phyloP scores from a whole-genome alignment of 2,329 filamentous ascomycete species.

The Dendryphion nanum region DNA sequence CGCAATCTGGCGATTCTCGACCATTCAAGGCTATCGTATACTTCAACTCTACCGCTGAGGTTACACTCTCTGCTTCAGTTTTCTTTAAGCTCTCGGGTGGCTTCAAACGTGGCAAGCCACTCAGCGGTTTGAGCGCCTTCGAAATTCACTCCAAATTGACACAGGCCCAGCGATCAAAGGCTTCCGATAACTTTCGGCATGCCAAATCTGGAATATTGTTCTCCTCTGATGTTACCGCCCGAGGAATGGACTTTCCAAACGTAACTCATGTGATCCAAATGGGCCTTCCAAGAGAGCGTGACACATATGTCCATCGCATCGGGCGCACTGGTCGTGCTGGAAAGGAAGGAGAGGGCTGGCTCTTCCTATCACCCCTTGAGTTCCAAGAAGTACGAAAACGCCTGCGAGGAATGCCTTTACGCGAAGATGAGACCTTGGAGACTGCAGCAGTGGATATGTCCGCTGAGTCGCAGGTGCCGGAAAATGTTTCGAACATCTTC shows the following conservation, averaged over 20 bases:
- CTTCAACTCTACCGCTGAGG: constrained; percentile 75
- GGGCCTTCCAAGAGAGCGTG: constrained; percentile 45
- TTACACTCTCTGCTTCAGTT: constrained; percentile 62
- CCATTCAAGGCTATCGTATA: constrained; percentile 98
- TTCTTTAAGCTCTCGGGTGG: constrained; percentile 52
- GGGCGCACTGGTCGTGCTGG: constrained; percentile 63
- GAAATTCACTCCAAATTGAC: constrained; percentile 78
- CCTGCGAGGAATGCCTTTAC: constrained; percentile 61
- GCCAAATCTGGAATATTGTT: constrained; percentile 56
- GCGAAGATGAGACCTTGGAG: constrained; percentile 53
- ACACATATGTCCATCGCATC: constrained; percentile 53
- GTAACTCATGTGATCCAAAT: constrained; percentile 54
- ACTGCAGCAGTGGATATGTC: constrained; percentile 51
- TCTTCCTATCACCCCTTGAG: constrained; percentile 62
- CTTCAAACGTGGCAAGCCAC: constrained; percentile 27
- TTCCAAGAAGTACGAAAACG: constrained; percentile 47
- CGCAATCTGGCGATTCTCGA: constrained; percentile 38
- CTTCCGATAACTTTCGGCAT: constrained; percentile 69
- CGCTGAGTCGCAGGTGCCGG: constrained; percentile 40
- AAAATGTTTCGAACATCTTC: constrained; percentile 46
- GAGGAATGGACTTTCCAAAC: constrained; percentile 55
- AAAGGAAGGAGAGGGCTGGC: constrained; percentile 69
- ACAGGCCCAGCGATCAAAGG: constrained; percentile 67
- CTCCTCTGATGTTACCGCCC: constrained; percentile 52
- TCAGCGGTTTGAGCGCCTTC: constrained; percentile 42